Percentiles rank a stretch among this genome's conserved stretches.
phyloP scores from a whole-genome alignment of 768 basidiomycete species.

The Tylopilus sp. region DNA sequence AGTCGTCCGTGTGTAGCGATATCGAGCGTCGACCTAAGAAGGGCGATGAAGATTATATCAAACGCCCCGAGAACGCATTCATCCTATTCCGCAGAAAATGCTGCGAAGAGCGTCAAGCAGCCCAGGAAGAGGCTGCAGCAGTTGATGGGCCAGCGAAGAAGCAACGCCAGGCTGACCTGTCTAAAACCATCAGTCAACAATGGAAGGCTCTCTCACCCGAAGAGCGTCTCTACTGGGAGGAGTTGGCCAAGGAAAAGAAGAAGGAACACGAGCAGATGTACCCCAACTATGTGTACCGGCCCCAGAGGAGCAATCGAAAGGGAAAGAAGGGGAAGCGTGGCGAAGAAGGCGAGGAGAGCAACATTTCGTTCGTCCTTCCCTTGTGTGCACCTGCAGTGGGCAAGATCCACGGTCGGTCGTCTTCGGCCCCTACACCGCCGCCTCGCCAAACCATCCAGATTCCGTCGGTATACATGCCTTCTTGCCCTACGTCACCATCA shows the following conservation, averaged over 20 bases:
- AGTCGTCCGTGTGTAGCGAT: constrained; percentile 44
- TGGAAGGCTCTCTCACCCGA: constrained; percentile 68
- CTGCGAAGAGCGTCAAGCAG: constrained; percentile 65
- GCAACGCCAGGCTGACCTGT: constrained; percentile 74
- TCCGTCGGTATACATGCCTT: constrained; percentile 60
- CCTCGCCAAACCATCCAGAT: constrained; percentile 69
- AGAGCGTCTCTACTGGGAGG: constrained; percentile 73
- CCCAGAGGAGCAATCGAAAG: constrained; percentile 55
- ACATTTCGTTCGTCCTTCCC: constrained; percentile 46
- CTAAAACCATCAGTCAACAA: constrained; percentile 78
- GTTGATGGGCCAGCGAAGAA: constrained; percentile 53
- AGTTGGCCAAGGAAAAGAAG: constrained; percentile 74
- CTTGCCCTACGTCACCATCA: constrained; percentile 63
- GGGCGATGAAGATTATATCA: constrained; percentile 82
- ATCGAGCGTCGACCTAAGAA: constrained; percentile 51
- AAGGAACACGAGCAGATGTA: constrained; percentile 73
- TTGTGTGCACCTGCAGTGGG: constrained; percentile 37
- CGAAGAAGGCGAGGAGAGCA: constrained; percentile 47
- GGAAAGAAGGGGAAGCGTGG: constrained; percentile 40
- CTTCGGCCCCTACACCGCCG: constrained; percentile 61
- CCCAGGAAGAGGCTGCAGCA: constrained; percentile 43
- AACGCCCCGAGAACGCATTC: constrained; percentile 82
- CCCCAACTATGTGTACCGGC: constrained; percentile 77
- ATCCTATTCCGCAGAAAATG: constrained; percentile 80
- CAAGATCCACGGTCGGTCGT: constrained; percentile 44